A percentile compares a stretch with the other conserved stretches of the same genome.
These are phyloP conservation scores for Tulasnella sp. DNA, from an alignment of 768 basidiomycete species.

Conservation along the genomic window DNA sequence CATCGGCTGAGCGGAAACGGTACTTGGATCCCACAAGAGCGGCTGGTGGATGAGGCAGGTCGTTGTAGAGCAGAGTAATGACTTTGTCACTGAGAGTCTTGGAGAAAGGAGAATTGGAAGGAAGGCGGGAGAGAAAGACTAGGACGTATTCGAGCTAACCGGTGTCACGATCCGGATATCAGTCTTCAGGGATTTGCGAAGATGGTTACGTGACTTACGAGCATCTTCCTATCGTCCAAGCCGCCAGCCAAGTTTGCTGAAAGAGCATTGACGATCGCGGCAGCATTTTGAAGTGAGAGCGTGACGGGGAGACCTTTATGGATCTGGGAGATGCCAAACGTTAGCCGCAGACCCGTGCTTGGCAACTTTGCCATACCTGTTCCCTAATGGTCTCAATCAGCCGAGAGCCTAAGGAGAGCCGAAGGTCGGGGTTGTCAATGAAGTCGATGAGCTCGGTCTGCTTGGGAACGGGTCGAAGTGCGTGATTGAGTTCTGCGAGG, in stretches of 20 bases:
- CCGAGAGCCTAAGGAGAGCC: background rate
- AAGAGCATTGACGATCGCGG: constrained; percentile 16
- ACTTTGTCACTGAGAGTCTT: constrained; percentile 32
- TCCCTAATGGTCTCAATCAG: constrained; percentile 2
- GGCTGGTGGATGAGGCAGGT: constrained; percentile 72
- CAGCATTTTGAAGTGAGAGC: constrained; percentile 12
- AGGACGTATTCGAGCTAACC: constrained; percentile 35
- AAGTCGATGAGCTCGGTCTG: constrained; percentile 14
- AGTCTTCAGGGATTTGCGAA: background rate
- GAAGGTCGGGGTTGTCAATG: background rate
- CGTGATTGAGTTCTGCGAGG: constrained; percentile 6
- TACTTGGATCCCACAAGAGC: constrained; percentile 62
- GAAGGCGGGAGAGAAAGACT: constrained; percentile 19
- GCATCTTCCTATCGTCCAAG: constrained; percentile 73
- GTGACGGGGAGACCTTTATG: constrained; percentile 8
- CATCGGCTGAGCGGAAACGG: constrained; percentile 57
- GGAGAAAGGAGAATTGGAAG: constrained; percentile 34
- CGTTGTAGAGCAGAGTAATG: constrained; percentile 51
- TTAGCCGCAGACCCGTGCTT: background rate
- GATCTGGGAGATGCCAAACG: background rate
- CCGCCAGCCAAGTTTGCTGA: constrained; percentile 31
- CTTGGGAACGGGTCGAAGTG: constrained; percentile 13
- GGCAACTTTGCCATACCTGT: background rate
- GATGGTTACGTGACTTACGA: constrained; percentile 46
- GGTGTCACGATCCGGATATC: background rate